These are phyloP conservation scores for Trichosporon ovoides DNA, from an alignment of 1,284 basidiomycete species.

Conservation along the genomic window DNA sequence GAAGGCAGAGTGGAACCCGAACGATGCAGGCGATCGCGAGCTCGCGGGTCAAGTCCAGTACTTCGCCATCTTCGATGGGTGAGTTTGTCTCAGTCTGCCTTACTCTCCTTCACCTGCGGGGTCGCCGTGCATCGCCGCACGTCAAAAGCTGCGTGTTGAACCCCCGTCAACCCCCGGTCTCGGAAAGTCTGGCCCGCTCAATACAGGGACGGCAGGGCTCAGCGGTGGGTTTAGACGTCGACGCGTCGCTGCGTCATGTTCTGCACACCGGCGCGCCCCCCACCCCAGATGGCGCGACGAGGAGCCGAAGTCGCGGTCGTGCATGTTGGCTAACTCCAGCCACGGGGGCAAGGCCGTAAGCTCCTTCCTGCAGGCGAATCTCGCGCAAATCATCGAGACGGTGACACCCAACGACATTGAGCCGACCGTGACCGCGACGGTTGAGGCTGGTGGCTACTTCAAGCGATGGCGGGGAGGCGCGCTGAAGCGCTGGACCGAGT, in stretches of 20 bases:
- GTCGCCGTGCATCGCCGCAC: too few species aligned
- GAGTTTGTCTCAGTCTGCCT: constrained; percentile 26
- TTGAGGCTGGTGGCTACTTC: constrained; percentile 71
- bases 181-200: background rate
- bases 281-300: background rate
- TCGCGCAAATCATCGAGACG: constrained; percentile 73
- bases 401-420: constrained; percentile 63
- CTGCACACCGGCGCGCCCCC: too few species aligned
- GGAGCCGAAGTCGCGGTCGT: background rate
- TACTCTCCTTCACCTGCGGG: too few species aligned
- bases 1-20: constrained; percentile 62
- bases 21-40: constrained; percentile 48
- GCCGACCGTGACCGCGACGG: constrained; percentile 69
- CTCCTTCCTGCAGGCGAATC: constrained; percentile 67
- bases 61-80: constrained; percentile 87
- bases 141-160: background rate
- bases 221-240: background rate
- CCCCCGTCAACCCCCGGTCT: background rate
- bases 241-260: background rate
- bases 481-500: constrained; percentile 48
- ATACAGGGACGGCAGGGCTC: background rate
- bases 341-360: constrained; percentile 75
- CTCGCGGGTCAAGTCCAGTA: constrained; percentile 71
- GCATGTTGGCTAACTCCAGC: constrained; percentile 45
- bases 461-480: constrained; percentile 76